Evolutionary conservation across 371 early-diverging fungal species (phyloP).

Genomic region (Mucor circinelloides): DNA sequence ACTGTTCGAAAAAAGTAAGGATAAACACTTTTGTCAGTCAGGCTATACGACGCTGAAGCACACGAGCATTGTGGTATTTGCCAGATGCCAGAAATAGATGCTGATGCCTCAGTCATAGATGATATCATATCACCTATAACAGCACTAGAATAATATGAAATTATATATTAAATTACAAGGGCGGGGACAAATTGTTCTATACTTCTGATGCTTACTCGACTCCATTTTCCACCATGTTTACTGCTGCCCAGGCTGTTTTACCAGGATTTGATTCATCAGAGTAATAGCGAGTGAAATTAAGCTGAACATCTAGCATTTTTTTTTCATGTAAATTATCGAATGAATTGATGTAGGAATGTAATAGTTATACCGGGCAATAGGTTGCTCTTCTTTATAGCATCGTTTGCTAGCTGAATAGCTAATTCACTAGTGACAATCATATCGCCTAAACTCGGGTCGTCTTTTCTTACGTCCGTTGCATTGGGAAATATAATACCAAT

Average conservation of each 20-base stretch:
- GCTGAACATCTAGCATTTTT: slow-evolving; percentile 29
- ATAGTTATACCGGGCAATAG: slow-evolving; percentile 30
- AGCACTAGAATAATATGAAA: slow-evolving; percentile 26
- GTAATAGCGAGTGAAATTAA: slow-evolving; percentile 35
- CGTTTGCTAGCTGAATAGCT: slow-evolving; percentile 32
- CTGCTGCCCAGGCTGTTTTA: slow-evolving; percentile 33
- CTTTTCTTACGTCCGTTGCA: slow-evolving; percentile 13
- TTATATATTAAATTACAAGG: not conserved
- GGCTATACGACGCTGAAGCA: slow-evolving; percentile 29
- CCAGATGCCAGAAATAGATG: slow-evolving; percentile 36
- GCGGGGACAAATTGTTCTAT: not conserved
- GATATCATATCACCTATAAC: slow-evolving; percentile 47
- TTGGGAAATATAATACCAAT: slow-evolving; percentile 43
- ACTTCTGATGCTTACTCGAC: slow-evolving; percentile 28
- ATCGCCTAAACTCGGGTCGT: slow-evolving; percentile 31
- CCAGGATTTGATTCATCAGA: slow-evolving; percentile 30
- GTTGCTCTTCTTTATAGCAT: slow-evolving; percentile 20
- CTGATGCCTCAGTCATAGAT: slow-evolving; percentile 33
- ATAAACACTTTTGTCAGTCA: slow-evolving; percentile 36
- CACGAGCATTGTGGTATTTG: slow-evolving; percentile 47
- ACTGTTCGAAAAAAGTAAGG: slow-evolving; percentile 50
- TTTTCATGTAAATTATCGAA: not conserved
- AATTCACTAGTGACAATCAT: slow-evolving; percentile 41
- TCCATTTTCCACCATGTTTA: slow-evolving; percentile 32
- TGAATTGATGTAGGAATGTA: not conserved